These are phyloP conservation scores for Orbilia brochopaga DNA, from an alignment of 2,329 filamentous ascomycete genomes.

Conservation along the genomic window DNA sequence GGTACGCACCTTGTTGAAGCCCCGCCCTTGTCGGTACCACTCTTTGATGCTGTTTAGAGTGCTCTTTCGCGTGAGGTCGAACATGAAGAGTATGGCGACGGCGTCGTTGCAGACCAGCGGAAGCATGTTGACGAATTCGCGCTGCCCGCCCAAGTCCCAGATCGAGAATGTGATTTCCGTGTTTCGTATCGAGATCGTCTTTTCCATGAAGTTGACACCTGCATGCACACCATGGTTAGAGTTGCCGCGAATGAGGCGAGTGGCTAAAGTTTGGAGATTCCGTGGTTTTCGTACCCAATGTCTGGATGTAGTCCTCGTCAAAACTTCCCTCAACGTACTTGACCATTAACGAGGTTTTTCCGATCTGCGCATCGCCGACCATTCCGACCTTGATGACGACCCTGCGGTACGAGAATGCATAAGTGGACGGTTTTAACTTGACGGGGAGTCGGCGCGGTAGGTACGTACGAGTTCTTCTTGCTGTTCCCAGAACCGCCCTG, in stretches of 20 bases:
- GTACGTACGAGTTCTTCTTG: constrained; percentile 51
- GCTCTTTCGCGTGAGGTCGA: constrained; percentile 96
- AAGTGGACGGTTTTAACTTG: constrained; percentile 4
- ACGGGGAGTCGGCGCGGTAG: neutral
- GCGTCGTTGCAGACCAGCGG: constrained; percentile 99
- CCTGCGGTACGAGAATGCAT: constrained; percentile 57
- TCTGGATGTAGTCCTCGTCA: constrained; percentile 99
- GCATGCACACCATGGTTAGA: constrained; percentile 44
- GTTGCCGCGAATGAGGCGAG: neutral
- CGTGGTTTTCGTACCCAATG: constrained; percentile 67
- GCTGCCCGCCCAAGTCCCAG: constrained; percentile 96
- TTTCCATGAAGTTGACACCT: constrained; percentile 99
- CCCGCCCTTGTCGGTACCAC: constrained; percentile 96
- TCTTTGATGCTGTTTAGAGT: constrained; percentile 99
- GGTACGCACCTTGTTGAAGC: constrained; percentile 80
- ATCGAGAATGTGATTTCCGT: constrained; percentile 99
- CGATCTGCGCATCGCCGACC: constrained; percentile 98
- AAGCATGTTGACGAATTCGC: constrained; percentile 99
- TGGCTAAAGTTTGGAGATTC: neutral
- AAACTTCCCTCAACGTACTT: constrained; percentile 99
- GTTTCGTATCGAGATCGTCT: constrained; percentile 98
- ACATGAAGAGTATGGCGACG: constrained; percentile 99
- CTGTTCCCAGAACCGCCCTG: constrained; percentile 30
- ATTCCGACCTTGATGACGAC: constrained; percentile 99
- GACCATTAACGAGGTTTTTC: constrained; percentile 98